Evolutionary conservation across 2,329 filamentous ascomycete species (phyloP), one percentile per base, ranked within the genome.

Genomic region (Clarireedia homoeocarpa): DNA sequence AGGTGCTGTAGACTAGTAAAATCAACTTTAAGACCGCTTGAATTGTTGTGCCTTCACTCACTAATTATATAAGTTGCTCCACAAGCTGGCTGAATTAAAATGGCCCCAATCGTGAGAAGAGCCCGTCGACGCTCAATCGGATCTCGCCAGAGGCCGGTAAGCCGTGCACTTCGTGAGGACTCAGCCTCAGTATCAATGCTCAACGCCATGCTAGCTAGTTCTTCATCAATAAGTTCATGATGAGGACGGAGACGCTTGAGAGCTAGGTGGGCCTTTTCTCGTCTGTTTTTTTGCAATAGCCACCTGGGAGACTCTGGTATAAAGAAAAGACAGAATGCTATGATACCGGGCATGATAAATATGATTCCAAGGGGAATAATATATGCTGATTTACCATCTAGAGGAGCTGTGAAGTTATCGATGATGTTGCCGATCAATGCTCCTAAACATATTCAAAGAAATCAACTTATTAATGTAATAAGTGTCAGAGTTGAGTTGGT

Each of bases 41-140:
- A 17, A n/a, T n/a, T 6, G 9, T n/a, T 20, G 39, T 42, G 20
- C 15, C 17, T 42, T 2, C 5, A 64, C 71, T 59, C 63, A 74
- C 77, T 77, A 40, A 82, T 80, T 61, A 82, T 74, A 54, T 77
- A 81, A 77, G 80, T 81, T 17, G 77, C 74, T 9, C 79, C 78
- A 1, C 75, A 78, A 2, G 77, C 78, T 3, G 77, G 78, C 61
- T 81, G 78, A 0, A 75, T 73, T 0, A 72, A 74, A 15, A 82
- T 67, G 1, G 73, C 74, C 9, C 71, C 72, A 36, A 81, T 71
- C 6, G 77, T 71, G 3, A 81, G 58, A 0, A 76, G 61, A 0
- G 77, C 80, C 23, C 79, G 71, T 23, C 78, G 71, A 14, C 77
- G 71, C 65, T 81, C 77, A 30, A 81, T 68, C 1, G 78, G 76